These are phyloP conservation scores for Russula lepida DNA, from an alignment of 768 basidiomycete species.

Conservation along the genomic window DNA sequence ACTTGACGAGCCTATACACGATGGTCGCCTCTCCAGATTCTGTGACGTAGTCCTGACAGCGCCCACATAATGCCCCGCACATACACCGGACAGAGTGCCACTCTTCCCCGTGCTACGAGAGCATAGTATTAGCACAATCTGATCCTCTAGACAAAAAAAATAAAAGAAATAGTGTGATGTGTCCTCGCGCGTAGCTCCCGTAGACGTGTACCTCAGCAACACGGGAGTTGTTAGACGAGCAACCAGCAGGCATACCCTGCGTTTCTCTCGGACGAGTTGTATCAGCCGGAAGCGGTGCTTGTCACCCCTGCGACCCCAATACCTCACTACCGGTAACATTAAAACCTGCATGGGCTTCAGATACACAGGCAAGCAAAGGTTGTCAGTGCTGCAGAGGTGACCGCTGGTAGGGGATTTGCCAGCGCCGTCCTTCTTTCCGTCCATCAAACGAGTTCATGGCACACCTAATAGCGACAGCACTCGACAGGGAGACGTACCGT, in stretches of 20 bases:
- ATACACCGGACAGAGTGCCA: slow-evolving; percentile 65
- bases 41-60: slow-evolving; percentile 45
- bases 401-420: slow-evolving; percentile 52
- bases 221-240: slow-evolving; percentile 85
- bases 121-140: slow-evolving; percentile 7
- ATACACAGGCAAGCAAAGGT: slow-evolving; percentile 4
- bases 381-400: slow-evolving; percentile 27
- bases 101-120: slow-evolving; percentile 45
- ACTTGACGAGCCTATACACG: slow-evolving; percentile 73
- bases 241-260: slow-evolving; percentile 25
- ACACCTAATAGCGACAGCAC: not conserved
- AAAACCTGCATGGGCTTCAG: slow-evolving; percentile 61
- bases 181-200: slow-evolving; percentile 85
- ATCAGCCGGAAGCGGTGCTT: slow-evolving; percentile 66
- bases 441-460: slow-evolving; percentile 32
- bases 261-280: slow-evolving; percentile 84
- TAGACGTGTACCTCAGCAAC: slow-evolving; percentile 53
- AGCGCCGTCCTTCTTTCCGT: slow-evolving; percentile 93
- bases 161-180: slow-evolving; percentile 39
- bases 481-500: slow-evolving; percentile 45
- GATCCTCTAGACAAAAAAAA: slow-evolving; percentile 3
- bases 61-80: slow-evolving; percentile 78
- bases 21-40: slow-evolving; percentile 28
- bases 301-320: slow-evolving; percentile 27
- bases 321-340: slow-evolving; percentile 20